Percentiles rank a stretch among this genome's conserved stretches.
Conservation (phyloP, 352 stramenopile genomes). For the Phytophthora lateralis region DNA sequence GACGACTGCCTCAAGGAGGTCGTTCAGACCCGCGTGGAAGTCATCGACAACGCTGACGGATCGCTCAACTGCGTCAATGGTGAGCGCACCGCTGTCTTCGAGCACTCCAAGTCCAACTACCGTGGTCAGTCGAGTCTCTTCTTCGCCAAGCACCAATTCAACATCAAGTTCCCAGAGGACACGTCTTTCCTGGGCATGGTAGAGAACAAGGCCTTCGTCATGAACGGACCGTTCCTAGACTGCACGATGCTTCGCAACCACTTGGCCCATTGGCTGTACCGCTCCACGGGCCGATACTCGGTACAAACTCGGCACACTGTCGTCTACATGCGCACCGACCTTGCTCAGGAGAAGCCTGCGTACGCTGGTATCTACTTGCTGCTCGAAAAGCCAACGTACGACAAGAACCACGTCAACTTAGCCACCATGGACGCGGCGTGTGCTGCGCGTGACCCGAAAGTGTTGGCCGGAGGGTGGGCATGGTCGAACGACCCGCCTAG, state of each 20-base stretch:
- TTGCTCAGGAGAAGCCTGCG: conserved; percentile 28
- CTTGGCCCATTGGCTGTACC: conserved; percentile 79
- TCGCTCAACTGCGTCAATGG: conserved; percentile 66
- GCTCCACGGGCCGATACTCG: conserved; percentile 70
- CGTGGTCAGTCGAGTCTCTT: conserved; percentile 79
- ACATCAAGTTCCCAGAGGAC: conserved; percentile 59
- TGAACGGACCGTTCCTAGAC: conserved; percentile 81
- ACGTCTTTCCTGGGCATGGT: conserved; percentile 62
- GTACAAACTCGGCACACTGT: conserved; percentile 65
- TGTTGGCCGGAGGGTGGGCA: conserved; percentile 72
- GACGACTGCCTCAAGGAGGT: conserved; percentile 68
- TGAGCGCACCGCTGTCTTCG: conserved; percentile 43
- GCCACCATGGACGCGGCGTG: conserved; percentile 56
- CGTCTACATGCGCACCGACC: conserved; percentile 63
- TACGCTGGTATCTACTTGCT: conserved; percentile 80
- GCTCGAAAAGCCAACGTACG: conserved; percentile 79
- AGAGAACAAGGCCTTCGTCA: conserved; percentile 67
- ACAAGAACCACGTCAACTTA: conserved; percentile 67
- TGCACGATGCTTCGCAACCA: conserved; percentile 79
- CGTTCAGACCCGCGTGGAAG: conserved; percentile 57
- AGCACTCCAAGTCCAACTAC: conserved; percentile 67
- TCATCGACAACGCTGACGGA: conserved; percentile 64
- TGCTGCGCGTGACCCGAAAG: conserved; percentile 33
- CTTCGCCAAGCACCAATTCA: conserved; percentile 82
- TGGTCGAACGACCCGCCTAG: conserved; percentile 80